Percentiles rank a stretch among this genome's conserved stretches.
Conservation (phyloP, 257 asterid species). For the Osmanthus fragrans region DNA sequence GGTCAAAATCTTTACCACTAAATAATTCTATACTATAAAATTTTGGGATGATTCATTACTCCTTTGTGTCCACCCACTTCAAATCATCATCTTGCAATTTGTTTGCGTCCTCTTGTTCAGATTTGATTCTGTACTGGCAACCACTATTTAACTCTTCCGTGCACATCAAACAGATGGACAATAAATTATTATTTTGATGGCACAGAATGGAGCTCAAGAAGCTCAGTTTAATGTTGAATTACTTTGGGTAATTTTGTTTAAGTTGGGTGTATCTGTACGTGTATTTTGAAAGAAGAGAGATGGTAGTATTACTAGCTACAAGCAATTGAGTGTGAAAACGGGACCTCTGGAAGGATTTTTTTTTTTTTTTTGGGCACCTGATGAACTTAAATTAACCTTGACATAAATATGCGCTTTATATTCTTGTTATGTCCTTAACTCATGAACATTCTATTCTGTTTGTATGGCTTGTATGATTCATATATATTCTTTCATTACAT, state of each 20-base stretch:
- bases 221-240: background rate
- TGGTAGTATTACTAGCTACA: background rate
- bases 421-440: background rate
- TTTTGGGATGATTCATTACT: no score
- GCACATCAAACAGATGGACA: background rate
- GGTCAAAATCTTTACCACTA: no score
- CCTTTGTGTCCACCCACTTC: background rate
- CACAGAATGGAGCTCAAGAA: background rate
- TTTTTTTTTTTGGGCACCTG: background rate
- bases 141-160: no score
- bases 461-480: slow-evolving; percentile 22
- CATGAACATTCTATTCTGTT: background rate
- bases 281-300: background rate
- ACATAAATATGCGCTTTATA: background rate
- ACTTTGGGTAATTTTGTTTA: background rate
- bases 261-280: background rate
- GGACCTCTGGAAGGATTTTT: background rate
- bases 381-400: background rate
- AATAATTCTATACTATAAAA: no score
- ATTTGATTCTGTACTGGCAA: background rate
- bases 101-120: background rate
- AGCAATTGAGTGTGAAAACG: background rate
- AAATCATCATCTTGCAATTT: background rate
- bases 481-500: background rate
- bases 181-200: background rate